These are phyloP conservation scores for Nakaseomyces glabratus DNA, from an alignment of 1,139 yeast genomes.

Conservation along the genomic window DNA sequence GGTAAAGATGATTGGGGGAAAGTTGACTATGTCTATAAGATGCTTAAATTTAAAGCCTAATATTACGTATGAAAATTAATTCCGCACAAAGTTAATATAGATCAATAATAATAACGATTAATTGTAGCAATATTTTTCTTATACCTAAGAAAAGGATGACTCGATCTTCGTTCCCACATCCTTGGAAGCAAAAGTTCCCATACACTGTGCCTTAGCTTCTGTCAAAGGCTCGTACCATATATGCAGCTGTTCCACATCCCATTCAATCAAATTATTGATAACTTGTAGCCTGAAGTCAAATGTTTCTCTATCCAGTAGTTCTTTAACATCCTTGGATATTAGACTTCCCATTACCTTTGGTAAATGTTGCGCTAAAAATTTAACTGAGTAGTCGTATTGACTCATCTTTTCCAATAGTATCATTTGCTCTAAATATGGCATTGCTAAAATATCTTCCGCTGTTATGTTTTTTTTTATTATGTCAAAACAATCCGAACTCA, in stretches of 20 bases:
- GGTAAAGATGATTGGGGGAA: constrained; percentile 88
- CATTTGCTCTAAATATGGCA: constrained; percentile 34
- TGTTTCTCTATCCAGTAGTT: constrained; percentile 29
- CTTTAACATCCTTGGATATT: constrained; percentile 21
- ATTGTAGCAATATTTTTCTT: not conserved
- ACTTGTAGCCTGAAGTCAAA: constrained; percentile 26
- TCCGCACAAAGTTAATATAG: not conserved
- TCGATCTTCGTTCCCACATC: not conserved
- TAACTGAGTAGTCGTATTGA: constrained; percentile 20
- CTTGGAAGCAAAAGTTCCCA: not conserved
- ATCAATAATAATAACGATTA: not conserved
- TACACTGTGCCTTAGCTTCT: not conserved
- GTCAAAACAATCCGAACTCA: constrained; percentile 19
- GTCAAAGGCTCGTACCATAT: constrained; percentile 30
- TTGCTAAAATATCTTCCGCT: constrained; percentile 18
- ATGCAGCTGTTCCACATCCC: constrained; percentile 18
- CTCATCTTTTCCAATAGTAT: constrained; percentile 28
- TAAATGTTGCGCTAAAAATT: constrained; percentile 21
- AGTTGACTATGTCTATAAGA: constrained; percentile 51
- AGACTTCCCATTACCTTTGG: constrained; percentile 33
- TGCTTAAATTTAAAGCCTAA: constrained; percentile 14
- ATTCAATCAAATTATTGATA: constrained; percentile 24
- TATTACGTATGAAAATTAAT: no score
- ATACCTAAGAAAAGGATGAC: not conserved
- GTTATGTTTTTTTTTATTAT: constrained; percentile 20